These are phyloP conservation scores for Meredithiella fracta DNA, from an alignment of 2,329 filamentous ascomycete species.

Conservation along the genomic window DNA sequence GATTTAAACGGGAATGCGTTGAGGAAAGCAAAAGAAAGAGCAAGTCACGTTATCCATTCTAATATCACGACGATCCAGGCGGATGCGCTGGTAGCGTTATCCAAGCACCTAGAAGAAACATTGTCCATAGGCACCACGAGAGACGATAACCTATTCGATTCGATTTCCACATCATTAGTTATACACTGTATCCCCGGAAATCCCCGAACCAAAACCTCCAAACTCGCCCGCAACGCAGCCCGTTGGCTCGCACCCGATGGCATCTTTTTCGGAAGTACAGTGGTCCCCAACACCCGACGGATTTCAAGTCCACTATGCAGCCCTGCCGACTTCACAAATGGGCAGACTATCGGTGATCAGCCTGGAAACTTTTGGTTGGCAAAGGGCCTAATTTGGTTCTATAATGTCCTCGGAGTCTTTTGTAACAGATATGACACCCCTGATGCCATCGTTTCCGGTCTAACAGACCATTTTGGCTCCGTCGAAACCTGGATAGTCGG, in stretches of 20 bases:
- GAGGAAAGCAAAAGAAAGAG: conserved; percentile 16
- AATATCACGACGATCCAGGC: conserved; percentile 19
- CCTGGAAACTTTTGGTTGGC: conserved; percentile 5
- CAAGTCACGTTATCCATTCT: neutral
- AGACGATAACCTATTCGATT: conserved; percentile 11
- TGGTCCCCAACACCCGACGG: conserved; percentile 15
- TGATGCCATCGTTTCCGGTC: conserved; percentile 21
- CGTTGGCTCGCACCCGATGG: conserved; percentile 16
- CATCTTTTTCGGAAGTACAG: conserved; percentile 18
- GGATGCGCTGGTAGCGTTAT: conserved; percentile 26
- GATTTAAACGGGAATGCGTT: conserved; percentile 24
- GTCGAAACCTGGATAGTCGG: conserved; percentile 26
- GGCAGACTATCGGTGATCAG: neutral
- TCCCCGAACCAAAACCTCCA: neutral
- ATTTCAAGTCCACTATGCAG: conserved; percentile 4
- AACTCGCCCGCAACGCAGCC: conserved; percentile 14
- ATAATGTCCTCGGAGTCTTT: conserved; percentile 24
- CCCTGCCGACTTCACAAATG: neutral
- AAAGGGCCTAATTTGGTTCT: conserved; percentile 18
- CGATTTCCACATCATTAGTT: conserved; percentile 9
- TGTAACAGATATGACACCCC: conserved; percentile 24
- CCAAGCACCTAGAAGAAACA: conserved; percentile 15
- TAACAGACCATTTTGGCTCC: conserved; percentile 23
- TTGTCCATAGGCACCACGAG: conserved; percentile 5
- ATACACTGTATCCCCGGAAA: conserved; percentile 12